Conservation (phyloP, 345 rosid species). For the Hibiscus mutabilis region DNA sequence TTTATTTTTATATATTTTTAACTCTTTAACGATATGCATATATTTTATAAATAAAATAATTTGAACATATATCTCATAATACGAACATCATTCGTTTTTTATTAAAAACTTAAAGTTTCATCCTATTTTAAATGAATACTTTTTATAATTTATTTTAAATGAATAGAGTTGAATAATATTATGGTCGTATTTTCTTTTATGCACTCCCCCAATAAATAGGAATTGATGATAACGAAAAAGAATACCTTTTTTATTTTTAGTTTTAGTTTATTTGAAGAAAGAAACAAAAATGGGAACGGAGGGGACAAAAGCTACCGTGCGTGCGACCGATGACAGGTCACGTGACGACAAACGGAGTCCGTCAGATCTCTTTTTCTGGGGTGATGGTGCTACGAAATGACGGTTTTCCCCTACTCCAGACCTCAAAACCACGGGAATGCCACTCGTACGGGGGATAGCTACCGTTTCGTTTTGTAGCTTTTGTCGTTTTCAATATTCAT, state of each 20-base stretch:
- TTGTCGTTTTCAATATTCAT: not conserved
- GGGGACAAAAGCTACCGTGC: conserved; percentile 25
- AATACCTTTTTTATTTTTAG: not conserved
- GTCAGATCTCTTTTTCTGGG: conserved; percentile 7
- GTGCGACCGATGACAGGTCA: conserved; percentile 34
- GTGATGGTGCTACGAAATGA: not conserved
- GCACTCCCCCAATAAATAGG: not conserved
- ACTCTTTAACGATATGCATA: too few relatives aligned
- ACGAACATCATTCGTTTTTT: too few relatives aligned
- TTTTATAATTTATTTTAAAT: too few relatives aligned
- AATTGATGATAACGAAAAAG: not conserved
- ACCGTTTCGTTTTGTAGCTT: conserved; percentile 9
- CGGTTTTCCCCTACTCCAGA: not conserved
- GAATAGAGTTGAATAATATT: too few relatives aligned
- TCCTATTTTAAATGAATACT: too few relatives aligned
- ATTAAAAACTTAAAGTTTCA: too few relatives aligned
- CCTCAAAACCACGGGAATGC: not conserved
- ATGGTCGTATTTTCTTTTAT: not conserved
- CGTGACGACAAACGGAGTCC: conserved; percentile 37
- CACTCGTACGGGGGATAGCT: not conserved
- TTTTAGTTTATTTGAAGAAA: conserved; percentile 7
- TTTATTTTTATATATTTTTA: too few relatives aligned
- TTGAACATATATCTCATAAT: too few relatives aligned
- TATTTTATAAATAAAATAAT: too few relatives aligned
- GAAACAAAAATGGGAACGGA: conserved; percentile 5